These are phyloP conservation scores for Warburgia ugandensis DNA, from an alignment of 164 flowering plant species.

Conservation along the genomic window DNA sequence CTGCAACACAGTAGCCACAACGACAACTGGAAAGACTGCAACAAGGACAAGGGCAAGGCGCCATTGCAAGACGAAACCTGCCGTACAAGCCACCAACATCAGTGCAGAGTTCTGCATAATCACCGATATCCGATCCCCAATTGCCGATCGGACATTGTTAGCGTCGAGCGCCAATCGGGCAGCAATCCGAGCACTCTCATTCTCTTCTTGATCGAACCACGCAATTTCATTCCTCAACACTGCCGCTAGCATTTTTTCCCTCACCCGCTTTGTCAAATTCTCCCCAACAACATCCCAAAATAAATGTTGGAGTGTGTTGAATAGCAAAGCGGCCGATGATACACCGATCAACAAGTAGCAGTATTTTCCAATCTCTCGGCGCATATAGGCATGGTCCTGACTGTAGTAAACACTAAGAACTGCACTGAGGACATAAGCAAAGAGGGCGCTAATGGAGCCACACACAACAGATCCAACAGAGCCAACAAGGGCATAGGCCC, in stretches of 20 bases:
- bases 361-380: conserved; percentile 65
- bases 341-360: conserved; percentile 85
- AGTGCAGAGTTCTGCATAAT: conserved; percentile 96
- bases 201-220: conserved; percentile 97
- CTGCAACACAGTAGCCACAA: conserved; percentile 96
- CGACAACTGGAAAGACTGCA: conserved; percentile 94
- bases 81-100: conserved; percentile 91
- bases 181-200: conserved; percentile 81
- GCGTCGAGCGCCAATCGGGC: conserved; percentile 94
- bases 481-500: conserved; percentile 78
- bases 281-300: conserved; percentile 98
- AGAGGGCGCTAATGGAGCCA: conserved; percentile 83
- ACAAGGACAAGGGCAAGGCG: conserved; percentile 92
- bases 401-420: conserved; percentile 89
- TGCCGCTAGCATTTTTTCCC: conserved; percentile 87
- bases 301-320: conserved; percentile 85
- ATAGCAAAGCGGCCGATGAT: conserved; percentile 82
- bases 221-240: conserved; percentile 88
- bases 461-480: conserved; percentile 88
- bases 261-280: conserved; percentile 80
- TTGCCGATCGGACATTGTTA: conserved; percentile 89
- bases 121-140: conserved; percentile 92
- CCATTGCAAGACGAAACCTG: conserved; percentile 93
- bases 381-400: conserved; percentile 70
- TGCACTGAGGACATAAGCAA: conserved; percentile 92